phyloP scores from a whole-genome alignment of 108 stramenopile species.

The Conticribra weissflogii region DNA sequence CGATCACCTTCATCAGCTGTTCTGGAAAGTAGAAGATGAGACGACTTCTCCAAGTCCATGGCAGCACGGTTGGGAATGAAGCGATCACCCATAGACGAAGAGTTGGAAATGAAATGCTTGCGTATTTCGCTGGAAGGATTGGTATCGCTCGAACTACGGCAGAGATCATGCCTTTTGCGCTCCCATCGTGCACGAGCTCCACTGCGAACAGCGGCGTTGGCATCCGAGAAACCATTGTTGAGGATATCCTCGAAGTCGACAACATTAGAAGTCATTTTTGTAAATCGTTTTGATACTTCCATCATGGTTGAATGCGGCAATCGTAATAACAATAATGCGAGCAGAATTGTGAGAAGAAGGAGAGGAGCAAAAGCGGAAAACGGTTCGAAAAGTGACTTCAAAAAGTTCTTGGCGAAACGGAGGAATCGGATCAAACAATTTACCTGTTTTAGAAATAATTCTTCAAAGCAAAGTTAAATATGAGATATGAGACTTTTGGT shows the following conservation, averaged over 20 bases:
- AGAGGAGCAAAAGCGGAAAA: no score
- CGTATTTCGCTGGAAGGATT: conserved; percentile 30
- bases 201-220: conserved; percentile 74
- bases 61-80: conserved; percentile 87
- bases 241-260: conserved; percentile 86
- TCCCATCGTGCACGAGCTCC: conserved; percentile 87
- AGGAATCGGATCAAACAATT: no score
- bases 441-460: no score
- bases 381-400: no score
- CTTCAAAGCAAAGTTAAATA: no score
- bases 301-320: no score
- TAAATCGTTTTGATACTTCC: no score
- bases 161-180: conserved; percentile 58
- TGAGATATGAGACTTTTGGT: no score
- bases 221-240: conserved; percentile 84
- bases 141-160: conserved; percentile 10
- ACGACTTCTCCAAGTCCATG: conserved; percentile 79
- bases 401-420: no score
- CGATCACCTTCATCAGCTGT: conserved; percentile 10
- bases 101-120: conserved; percentile 28
- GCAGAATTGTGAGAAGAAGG: no score
- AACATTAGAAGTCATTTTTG: conserved; percentile 76
- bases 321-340: no score
- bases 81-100: conserved; percentile 57
- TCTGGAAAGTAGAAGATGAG: conserved; percentile 62